Evolutionary conservation across 371 early-diverging fungal genomes (phyloP).

Genomic region (Batkoa obscura): DNA sequence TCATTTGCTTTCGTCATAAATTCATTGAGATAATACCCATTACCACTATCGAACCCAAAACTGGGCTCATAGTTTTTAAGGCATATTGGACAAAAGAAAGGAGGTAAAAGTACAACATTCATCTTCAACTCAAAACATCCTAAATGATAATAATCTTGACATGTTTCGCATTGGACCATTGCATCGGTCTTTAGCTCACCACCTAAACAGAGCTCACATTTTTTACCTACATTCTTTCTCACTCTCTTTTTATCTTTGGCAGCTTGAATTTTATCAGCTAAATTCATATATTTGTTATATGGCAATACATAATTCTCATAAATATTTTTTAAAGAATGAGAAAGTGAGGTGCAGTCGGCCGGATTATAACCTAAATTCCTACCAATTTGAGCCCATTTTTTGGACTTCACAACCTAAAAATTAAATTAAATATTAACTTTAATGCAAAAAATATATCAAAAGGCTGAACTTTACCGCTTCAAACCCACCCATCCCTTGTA

Average conservation of each 20-base stretch:
- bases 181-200: background rate
- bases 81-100: constrained; percentile 76
- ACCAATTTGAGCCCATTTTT: constrained; percentile 87
- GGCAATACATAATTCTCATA: constrained; percentile 66
- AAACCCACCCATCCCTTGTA: constrained; percentile 56
- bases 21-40: constrained; percentile 43
- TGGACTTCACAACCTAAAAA: constrained; percentile 45
- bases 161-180: constrained; percentile 25
- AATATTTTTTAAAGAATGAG: constrained; percentile 56
- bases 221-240: background rate
- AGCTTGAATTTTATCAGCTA: background rate
- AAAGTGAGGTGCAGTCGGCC: constrained; percentile 64
- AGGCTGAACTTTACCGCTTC: constrained; percentile 24
- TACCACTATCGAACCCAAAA: constrained; percentile 83
- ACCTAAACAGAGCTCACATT: background rate
- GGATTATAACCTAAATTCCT: constrained; percentile 53
- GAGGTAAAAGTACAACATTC: constrained; percentile 34
- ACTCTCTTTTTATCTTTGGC: background rate
- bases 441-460: background rate
- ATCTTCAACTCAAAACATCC: constrained; percentile 53
- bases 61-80: constrained; percentile 55
- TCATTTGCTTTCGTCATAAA: constrained; percentile 60
- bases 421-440: background rate
- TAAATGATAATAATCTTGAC: constrained; percentile 64
- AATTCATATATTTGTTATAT: constrained; percentile 56